Evolutionary conservation across 805 yeast species (phyloP).

Genomic region (Maudiozyma barnettii): DNA sequence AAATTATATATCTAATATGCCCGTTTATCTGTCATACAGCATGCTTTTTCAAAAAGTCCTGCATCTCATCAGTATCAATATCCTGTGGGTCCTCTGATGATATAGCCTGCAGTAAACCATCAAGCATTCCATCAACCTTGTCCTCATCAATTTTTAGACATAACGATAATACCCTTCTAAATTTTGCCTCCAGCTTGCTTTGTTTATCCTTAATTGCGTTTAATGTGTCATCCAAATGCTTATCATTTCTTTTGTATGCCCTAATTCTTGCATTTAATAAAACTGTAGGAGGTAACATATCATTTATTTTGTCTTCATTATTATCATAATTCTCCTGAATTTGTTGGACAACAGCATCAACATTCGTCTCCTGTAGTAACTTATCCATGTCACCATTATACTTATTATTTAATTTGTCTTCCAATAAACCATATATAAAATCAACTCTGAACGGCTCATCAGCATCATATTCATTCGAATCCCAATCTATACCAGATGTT

Average conservation of each 20-base stretch:
- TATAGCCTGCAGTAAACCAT: conserved; percentile 81
- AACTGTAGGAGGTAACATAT: conserved; percentile 28
- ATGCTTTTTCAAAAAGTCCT: conserved; percentile 44
- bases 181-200: conserved; percentile 57
- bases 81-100: conserved; percentile 69
- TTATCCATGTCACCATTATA: conserved; percentile 24
- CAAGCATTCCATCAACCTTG: conserved; percentile 71
- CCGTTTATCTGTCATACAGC: conserved; percentile 17
- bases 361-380: conserved; percentile 16
- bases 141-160: conserved; percentile 82
- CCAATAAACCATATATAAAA: conserved; percentile 48
- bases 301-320: conserved; percentile 11
- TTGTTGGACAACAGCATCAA: conserved; percentile 16
- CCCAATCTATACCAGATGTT: conserved; percentile 25
- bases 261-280: conserved; percentile 67
- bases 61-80: conserved; percentile 42
- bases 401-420: conserved; percentile 29
- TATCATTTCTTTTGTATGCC: conserved; percentile 70
- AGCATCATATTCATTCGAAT: conserved; percentile 60
- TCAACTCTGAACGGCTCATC: conserved; percentile 83
- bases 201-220: conserved; percentile 44
- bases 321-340: conserved; percentile 12
- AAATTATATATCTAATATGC: neutral
- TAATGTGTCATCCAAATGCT: conserved; percentile 43
- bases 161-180: conserved; percentile 76